Conservation (phyloP, 2,329 filamentous ascomycete genomes). For the Paraconiothyrium brasiliense region DNA sequence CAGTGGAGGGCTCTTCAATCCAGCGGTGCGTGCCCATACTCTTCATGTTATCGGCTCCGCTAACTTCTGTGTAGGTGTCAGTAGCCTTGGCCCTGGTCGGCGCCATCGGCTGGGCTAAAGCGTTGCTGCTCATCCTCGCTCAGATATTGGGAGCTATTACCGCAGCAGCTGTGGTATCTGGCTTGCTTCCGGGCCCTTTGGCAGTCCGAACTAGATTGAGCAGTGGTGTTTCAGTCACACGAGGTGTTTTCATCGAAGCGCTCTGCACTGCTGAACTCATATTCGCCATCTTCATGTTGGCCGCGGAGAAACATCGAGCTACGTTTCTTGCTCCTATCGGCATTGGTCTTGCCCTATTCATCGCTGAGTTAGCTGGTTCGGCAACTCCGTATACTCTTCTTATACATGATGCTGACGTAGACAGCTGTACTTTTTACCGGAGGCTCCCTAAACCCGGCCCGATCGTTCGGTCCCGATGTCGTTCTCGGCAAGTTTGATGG, state of each 20-base stretch:
- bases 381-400: neutral
- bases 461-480: constrained; percentile 60
- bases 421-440: constrained; percentile 58
- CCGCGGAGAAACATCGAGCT: constrained; percentile 52
- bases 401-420: constrained; percentile 20
- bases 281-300: constrained; percentile 60
- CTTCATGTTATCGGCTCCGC: constrained; percentile 11
- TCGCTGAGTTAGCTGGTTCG: constrained; percentile 56
- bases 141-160: constrained; percentile 58
- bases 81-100: constrained; percentile 60
- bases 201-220: constrained; percentile 58
- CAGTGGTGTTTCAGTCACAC: constrained; percentile 51
- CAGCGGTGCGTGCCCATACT: constrained; percentile 45
- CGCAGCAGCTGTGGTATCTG: constrained; percentile 56
- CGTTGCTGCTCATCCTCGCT: constrained; percentile 53
- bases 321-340: constrained; percentile 53
- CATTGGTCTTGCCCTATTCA: constrained; percentile 58
- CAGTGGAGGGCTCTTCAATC: constrained; percentile 52
- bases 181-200: constrained; percentile 57
- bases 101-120: constrained; percentile 57
- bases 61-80: constrained; percentile 50
- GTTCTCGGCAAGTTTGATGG: constrained; percentile 52
- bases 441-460: constrained; percentile 59
- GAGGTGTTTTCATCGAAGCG: constrained; percentile 61
- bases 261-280: constrained; percentile 60